These are phyloP conservation scores for Ceratobasidium sp. DNA, from an alignment of 1,284 basidiomycete species.

Conservation along the genomic window DNA sequence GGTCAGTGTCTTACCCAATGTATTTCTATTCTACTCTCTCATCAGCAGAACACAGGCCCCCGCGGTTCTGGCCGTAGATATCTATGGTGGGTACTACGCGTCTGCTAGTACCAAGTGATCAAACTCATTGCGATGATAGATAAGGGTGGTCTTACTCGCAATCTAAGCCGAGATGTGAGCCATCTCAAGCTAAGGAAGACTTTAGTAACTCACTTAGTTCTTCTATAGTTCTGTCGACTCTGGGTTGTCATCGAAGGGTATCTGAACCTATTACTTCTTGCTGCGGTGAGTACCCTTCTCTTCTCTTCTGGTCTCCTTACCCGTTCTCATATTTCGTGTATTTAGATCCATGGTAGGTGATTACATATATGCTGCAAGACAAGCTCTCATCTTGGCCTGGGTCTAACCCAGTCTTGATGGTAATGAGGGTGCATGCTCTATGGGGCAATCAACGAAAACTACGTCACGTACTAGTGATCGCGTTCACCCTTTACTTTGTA, in stretches of 20 bases:
- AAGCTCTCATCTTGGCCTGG: not conserved
- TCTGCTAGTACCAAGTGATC: not conserved
- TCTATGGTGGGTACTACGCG: conserved; percentile 17
- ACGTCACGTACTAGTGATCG: not conserved
- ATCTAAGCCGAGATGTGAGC: not conserved
- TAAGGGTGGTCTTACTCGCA: conserved; percentile 34
- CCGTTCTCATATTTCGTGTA: not conserved
- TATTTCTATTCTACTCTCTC: not conserved
- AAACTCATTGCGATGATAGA: not conserved
- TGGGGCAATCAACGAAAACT: conserved; percentile 23
- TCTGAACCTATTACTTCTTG: conserved; percentile 37
- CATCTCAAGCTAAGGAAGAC: not conserved
- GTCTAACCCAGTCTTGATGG: conserved; percentile 11
- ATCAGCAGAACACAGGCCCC: conserved; percentile 7
- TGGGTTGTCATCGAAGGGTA: conserved; percentile 41
- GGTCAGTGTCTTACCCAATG: not conserved
- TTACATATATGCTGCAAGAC: not conserved
- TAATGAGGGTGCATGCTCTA: conserved; percentile 29
- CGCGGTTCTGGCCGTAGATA: conserved; percentile 29
- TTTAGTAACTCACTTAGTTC: not conserved
- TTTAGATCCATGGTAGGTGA: conserved; percentile 31
- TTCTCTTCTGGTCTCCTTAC: not conserved
- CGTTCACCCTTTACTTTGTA: conserved; percentile 28
- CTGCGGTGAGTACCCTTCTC: conserved; percentile 11
- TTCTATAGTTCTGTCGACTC: conserved; percentile 21